Evolutionary conservation across 768 basidiomycete genomes (phyloP), one percentile per base, ranked within the genome.

Genomic region (Russula olivacea): DNA sequence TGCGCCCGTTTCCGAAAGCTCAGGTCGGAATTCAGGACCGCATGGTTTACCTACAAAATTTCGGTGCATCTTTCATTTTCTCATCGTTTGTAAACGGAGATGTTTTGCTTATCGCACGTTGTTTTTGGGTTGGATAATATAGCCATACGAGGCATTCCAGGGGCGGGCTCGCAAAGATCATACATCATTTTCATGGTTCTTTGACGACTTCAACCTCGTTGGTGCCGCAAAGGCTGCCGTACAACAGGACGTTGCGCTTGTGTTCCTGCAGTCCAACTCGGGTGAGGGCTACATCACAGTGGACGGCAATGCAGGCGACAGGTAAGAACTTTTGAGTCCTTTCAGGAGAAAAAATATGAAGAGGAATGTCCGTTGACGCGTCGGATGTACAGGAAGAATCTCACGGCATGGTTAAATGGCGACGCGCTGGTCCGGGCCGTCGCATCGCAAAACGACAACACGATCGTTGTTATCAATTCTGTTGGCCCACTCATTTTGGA

Each of bases 141-240:
- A 86, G 84, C 92, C 93, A 1, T 78, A 89, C 52, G 86, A 91
- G 71, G 92, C 91, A 4, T 87, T 97, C 67, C 88, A 93, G 70
- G 70, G 73, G 8, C 83, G 86, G 48, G 89, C 91, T 1, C 77
- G 81, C n/a, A 68, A 80, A 36, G 86, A 89, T 69, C 80, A 81
- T 17, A 87, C 88, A 0, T 79, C 76, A 21, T 75, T 92, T 21
- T 82, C 80, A 1, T 92, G 86, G 85, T 76, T 82, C 61, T 77
- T 91, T 45, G 74, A 91, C 60, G 84, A 93, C 72, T 92, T 81
- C 69, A 77, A 93, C 70, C 78, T 84, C 23, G 69, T 17, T 4
- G 74, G 71, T 8, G 83, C 83, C 0, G 74, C 68, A 8, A 76
- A 55, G 10, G 74, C 76, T 9, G 83, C 80, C 1, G 63, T 72